Base-by-base conservation (phyloP, 1,284 basidiomycete species). In the Tausonia pullulans region DNA sequence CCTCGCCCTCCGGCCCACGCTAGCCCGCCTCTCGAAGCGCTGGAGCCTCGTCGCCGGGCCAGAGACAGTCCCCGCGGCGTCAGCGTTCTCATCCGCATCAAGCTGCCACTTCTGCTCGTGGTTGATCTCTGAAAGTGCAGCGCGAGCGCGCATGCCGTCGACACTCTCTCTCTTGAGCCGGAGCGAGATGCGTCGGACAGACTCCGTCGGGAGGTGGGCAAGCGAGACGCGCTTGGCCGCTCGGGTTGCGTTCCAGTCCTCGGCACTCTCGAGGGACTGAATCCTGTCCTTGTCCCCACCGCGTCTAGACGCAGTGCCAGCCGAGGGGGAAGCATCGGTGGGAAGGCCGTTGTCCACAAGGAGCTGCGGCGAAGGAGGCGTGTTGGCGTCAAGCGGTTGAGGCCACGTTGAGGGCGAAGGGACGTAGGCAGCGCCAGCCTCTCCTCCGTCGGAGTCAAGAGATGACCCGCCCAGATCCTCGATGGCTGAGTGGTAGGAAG, bases 141-240 rank as follows among this genome's bases (percentile, higher is more conserved):
- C 58, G 10, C 58, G 58, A 11, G 39, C 14, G 3, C 61, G 53
- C 14, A 62, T 62, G 16, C 57, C 56, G 7, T 62, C 61, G 41
- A 62, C 43, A 4, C 46, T 49, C 39, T 62, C 51, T 43, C 50
- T 44, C 51, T 51, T 58, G 10, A 63, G 44, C 50, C 53, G 56
- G 44, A 63, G 44, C 1, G 45, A 49, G 50, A 63, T 63, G 27
- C 51, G 57, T 3, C 62, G 62, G 16, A 63, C 62, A n/a, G 62
- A 59, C 5, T 51, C 50, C 41, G 57, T 58, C 4, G 62, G 62
- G 2, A 63, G 57, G 11, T 63, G 43, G 6, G 62, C 62, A 2
- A 63, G 57, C 14, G 56, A 59, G 16, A 63, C 58, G 16, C 62
- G 62, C 49, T 63, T 63, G 43, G 56, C 57, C 7, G 62, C 62